phyloP scores from a whole-genome alignment of 106 monocot genomes.

The Dendrobium nobile region DNA sequence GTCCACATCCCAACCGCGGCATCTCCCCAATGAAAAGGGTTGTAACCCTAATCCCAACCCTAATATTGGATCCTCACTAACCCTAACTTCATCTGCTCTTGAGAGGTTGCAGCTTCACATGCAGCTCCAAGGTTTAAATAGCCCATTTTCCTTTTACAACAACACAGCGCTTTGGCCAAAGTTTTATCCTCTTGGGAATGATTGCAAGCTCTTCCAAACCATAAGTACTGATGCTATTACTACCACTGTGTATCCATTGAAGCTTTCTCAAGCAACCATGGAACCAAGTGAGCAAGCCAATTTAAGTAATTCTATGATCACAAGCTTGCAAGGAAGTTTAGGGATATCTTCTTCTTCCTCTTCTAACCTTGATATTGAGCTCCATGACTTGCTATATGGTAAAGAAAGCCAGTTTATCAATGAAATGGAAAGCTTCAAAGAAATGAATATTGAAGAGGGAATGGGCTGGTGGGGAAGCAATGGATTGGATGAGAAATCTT shows the following conservation, averaged over 20 bases:
- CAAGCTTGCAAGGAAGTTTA: constrained; percentile 2
- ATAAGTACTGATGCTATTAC: background rate
- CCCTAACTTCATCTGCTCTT: constrained; percentile 34
- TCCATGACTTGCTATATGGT: constrained; percentile 12
- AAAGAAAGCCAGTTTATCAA: background rate
- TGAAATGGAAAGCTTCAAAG: constrained; percentile 16
- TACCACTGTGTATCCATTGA: background rate
- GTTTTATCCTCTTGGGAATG: constrained; percentile 6
- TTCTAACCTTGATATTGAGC: constrained; percentile 3
- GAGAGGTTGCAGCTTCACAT: constrained; percentile 62
- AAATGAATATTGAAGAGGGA: constrained; percentile 3
- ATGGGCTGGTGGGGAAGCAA: background rate
- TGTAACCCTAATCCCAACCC: background rate
- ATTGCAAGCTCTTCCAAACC: background rate
- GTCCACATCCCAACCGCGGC: too few relatives aligned
- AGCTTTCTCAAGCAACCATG: background rate
- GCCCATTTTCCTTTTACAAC: constrained; percentile 37
- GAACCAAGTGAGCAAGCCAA: background rate
- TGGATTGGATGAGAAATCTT: constrained; percentile 4
- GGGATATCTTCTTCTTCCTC: constrained; percentile 7
- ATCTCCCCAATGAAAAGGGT: background rate
- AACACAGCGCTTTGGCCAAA: constrained; percentile 32
- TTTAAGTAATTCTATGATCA: background rate
- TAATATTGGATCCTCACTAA: background rate
- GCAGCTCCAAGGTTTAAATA: constrained; percentile 28